Conservation (phyloP, 129 eudicot species). For the Dittrichia graveolens region DNA sequence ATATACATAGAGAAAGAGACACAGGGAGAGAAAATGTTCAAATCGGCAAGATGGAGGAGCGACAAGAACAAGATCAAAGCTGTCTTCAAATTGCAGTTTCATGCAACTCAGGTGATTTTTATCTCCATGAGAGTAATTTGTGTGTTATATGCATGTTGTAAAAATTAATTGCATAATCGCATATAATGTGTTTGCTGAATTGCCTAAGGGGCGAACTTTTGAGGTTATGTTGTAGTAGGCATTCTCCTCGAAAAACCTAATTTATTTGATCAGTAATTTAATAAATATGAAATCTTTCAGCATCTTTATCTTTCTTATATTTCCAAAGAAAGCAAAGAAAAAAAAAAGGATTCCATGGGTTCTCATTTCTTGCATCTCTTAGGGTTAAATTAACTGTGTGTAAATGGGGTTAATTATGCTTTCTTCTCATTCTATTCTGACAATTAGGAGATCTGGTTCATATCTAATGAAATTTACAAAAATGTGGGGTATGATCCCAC, state of each 20-base stretch:
- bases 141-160: neutral
- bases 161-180: neutral
- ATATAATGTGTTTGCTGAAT: slow-evolving; percentile 22
- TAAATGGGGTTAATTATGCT: slow-evolving; percentile 14
- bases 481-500: slow-evolving; percentile 5
- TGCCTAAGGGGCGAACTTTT: slow-evolving; percentile 26
- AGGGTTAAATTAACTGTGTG: slow-evolving; percentile 8
- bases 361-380: slow-evolving; percentile 12
- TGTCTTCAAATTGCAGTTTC: slow-evolving; percentile 80
- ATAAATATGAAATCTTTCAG: slow-evolving; percentile 10
- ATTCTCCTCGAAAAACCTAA: neutral
- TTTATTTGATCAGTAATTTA: neutral
- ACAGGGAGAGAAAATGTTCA: slow-evolving; percentile 55
- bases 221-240: slow-evolving; percentile 12
- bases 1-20: neutral
- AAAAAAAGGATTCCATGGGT: neutral
- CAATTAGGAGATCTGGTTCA: slow-evolving; percentile 22
- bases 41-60: slow-evolving; percentile 85
- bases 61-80: slow-evolving; percentile 91
- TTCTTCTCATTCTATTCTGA: slow-evolving; percentile 1
- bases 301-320: neutral
- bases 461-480: neutral
- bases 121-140: neutral
- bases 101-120: slow-evolving; percentile 77
- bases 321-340: neutral